phyloP scores from a whole-genome alignment of 2,329 filamentous ascomycete species.

The Neofusicoccum ribis region DNA sequence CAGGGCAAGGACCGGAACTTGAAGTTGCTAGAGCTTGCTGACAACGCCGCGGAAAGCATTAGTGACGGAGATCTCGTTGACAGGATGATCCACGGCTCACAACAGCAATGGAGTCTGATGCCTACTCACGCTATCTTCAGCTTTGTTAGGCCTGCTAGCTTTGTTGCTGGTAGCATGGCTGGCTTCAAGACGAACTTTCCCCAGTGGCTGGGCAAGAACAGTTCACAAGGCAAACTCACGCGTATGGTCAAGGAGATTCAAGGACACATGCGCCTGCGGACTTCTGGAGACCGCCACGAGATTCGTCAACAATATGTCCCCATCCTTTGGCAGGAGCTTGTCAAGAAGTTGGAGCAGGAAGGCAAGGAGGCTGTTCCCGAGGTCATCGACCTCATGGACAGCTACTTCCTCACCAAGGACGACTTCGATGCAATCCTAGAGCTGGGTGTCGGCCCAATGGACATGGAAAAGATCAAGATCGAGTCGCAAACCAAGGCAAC shows the following conservation, averaged over 20 bases:
- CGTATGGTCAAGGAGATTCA: slow-evolving; percentile 91
- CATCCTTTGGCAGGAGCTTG: slow-evolving; percentile 76
- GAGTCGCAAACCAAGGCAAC: slow-evolving; percentile 82
- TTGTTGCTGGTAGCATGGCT: slow-evolving; percentile 73
- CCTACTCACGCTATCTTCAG: slow-evolving; percentile 94
- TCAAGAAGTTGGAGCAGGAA: slow-evolving; percentile 71
- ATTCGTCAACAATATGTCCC: slow-evolving; percentile 93
- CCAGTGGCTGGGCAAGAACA: slow-evolving; percentile 92
- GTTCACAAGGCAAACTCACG: slow-evolving; percentile 70
- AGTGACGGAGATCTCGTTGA: slow-evolving; percentile 96
- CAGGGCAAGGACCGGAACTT: slow-evolving; percentile 69
- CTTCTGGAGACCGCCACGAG: slow-evolving; percentile 89
- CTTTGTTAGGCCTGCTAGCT: slow-evolving; percentile 88
- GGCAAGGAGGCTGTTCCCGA: slow-evolving; percentile 80
- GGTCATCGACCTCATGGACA: slow-evolving; percentile 94
- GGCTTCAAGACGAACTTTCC: slow-evolving; percentile 73
- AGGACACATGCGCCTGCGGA: slow-evolving; percentile 89
- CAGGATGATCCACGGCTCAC: slow-evolving; percentile 95
- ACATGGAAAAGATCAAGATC: slow-evolving; percentile 72
- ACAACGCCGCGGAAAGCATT: slow-evolving; percentile 90
- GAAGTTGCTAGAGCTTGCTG: slow-evolving; percentile 81
- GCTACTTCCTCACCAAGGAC: slow-evolving; percentile 90
- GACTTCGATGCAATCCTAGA: slow-evolving; percentile 94
- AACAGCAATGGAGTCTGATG: slow-evolving; percentile 99
- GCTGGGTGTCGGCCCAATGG: slow-evolving; percentile 82